Percentiles rank a stretch among this genome's conserved stretches.
These are phyloP conservation scores for Daldinia loculata DNA, from an alignment of 495 filamentous ascomycete species.

Conservation along the genomic window DNA sequence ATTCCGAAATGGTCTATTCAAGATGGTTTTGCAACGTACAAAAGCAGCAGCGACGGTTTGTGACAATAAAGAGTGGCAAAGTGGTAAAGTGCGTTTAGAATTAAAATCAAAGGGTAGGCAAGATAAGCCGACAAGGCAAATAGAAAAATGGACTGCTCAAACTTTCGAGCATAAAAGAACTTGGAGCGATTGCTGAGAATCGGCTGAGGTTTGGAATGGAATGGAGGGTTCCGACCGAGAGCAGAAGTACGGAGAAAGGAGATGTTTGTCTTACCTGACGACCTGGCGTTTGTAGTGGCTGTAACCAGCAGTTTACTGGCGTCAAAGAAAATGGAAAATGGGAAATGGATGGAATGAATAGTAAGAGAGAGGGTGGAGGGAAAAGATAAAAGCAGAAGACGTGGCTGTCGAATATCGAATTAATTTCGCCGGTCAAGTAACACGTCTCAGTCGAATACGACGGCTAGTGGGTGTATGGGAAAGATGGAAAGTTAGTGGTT, in stretches of 20 bases:
- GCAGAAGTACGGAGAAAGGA: slow-evolving; percentile 14
- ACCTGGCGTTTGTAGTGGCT: slow-evolving; percentile 8
- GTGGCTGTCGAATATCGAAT: slow-evolving; percentile 35
- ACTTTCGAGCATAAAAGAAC: not conserved
- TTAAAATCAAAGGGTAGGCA: not conserved
- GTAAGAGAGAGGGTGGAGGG: slow-evolving; percentile 2
- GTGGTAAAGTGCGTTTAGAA: not conserved
- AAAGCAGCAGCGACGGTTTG: not conserved
- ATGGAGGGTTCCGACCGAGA: slow-evolving; percentile 27
- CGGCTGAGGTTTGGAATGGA: not conserved
- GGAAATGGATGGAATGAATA: slow-evolving; percentile 10
- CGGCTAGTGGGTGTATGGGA: slow-evolving; percentile 19
- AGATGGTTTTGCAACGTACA: slow-evolving; percentile 1
- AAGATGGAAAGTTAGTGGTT: slow-evolving; percentile 36
- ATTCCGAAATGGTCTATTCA: not conserved
- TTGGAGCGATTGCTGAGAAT: not conserved
- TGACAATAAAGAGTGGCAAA: not conserved
- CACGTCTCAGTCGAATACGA: slow-evolving; percentile 31
- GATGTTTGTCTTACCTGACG: slow-evolving; percentile 26
- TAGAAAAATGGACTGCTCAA: not conserved
- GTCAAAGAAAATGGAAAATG: slow-evolving; percentile 13
- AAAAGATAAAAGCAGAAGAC: slow-evolving; percentile 28
- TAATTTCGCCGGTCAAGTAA: slow-evolving; percentile 30
- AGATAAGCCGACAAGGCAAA: not conserved
- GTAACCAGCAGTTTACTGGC: slow-evolving; percentile 9